These are phyloP conservation scores for Salvia miltiorrhiza DNA, from an alignment of 257 asterid species.

Conservation along the genomic window DNA sequence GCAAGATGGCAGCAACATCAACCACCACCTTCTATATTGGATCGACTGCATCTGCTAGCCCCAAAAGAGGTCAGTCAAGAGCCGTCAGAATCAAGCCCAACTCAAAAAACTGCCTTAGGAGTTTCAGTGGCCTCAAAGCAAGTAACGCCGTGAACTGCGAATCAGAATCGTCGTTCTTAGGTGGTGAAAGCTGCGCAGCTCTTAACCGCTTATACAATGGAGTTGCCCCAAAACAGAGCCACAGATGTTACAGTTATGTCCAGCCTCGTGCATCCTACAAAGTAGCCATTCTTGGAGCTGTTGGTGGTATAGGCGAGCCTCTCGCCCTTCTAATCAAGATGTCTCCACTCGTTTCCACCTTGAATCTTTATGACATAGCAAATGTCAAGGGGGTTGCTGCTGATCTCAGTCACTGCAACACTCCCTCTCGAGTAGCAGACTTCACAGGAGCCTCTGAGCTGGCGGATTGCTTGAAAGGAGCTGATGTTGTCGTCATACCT, in stretches of 20 bases:
- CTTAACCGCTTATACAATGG: constrained; percentile 31
- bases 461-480: constrained; percentile 62
- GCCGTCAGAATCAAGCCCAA: constrained; percentile 41
- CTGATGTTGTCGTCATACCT: constrained; percentile 67
- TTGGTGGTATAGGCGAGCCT: constrained; percentile 89
- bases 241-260: constrained; percentile 34
- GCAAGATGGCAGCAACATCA: constrained; percentile 69
- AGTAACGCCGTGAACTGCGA: constrained; percentile 30
- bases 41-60: constrained; percentile 42
- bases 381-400: constrained; percentile 88
- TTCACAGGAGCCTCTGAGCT: constrained; percentile 68
- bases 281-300: constrained; percentile 80
- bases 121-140: constrained; percentile 55
- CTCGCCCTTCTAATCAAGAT: constrained; percentile 74
- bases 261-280: constrained; percentile 76
- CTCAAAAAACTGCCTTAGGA: constrained; percentile 36
- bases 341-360: constrained; percentile 70
- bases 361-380: constrained; percentile 74
- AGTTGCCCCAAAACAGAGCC: constrained; percentile 30
- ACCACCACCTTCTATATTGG: constrained; percentile 52
- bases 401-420: constrained; percentile 88
- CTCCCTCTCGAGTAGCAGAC: constrained; percentile 64
- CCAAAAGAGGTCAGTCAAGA: constrained; percentile 39
- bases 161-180: constrained; percentile 43
- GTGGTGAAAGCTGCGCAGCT: constrained; percentile 37